Evolutionary conservation across 306 rosid species (phyloP), one percentile per base, ranked within the genome.

Genomic region (Adenanthera pavonina): DNA sequence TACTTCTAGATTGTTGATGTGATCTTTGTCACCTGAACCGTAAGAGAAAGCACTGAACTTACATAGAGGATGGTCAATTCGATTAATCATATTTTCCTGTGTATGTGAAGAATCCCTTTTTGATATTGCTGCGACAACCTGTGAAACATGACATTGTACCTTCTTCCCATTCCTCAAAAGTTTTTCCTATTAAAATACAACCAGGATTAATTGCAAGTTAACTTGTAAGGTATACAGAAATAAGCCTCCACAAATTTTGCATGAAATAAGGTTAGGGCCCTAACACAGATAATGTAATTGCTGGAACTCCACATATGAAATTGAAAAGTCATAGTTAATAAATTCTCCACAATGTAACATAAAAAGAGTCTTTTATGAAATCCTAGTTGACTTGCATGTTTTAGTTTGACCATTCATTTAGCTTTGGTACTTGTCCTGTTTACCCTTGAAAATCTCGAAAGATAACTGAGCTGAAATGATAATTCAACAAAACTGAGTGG

Each of bases 11-110:
- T 81, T 78, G 75, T 66, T 84, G 48, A 84, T 72, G 61, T 72
- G 79, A 77, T 93, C 91, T 84, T 78, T 90, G 74, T 95, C 97
- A 38, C 89, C 97, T 25, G 78, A 86, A 43, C 87, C 91, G 36
- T 79, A 84, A 65, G 85, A 84, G 81, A 91, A 85, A 43, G 95
- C 95, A 53, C 69, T 82, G 30, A 91, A 85, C 85, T 77, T 89
- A 76, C 86, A 88, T 64, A 89, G 67, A 81, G 97, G 97, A 34
- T 41, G 86, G 83, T 86, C 91, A 70, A 87, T 89, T 86, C 92
- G 85, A 44, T 47, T 59, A 46, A 79, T 80, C 71, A 74, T 77
- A 80, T 78, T 76, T 79, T 69, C 89, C 76, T 87, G 85, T 10
- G 17, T 35, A 69, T 67, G 59, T 41, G 84, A 62, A 80, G 75